Evolutionary conservation across 2,329 filamentous ascomycete genomes (phyloP), one percentile per base, ranked within the genome.

Genomic region (Mycocentrospora acerina): DNA sequence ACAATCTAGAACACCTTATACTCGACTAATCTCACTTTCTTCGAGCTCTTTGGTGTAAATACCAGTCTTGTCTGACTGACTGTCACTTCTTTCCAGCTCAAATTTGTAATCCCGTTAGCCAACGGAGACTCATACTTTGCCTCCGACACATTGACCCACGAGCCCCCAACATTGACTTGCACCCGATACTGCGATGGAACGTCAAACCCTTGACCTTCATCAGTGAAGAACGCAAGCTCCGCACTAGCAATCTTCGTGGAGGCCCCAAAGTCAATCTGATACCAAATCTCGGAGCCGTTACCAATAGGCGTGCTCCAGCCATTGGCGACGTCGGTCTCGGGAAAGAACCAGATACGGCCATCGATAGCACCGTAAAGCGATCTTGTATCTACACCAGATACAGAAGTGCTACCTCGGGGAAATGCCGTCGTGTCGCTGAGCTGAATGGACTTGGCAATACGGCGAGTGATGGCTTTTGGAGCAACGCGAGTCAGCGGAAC

Each of bases 291-390:
- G 1, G 54, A 50, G 5, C 57, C 60, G 13, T 52, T 52, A 0
- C 57, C 59, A 4, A 48, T 36, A 2, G 67, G 55, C 1, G 60
- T 62, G 35, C 64, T 55, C 62, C 67, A 71, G 4, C 68, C 68
- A 36, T 71, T 69, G 2, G 64, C 55, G 1, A 69, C 51, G 17
- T 70, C 65, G 2, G 59, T 38, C 30, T 58, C 42, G 1, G 51
- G 57, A 44, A 64, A 70, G 52, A 71, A 71, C 62, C 62, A 69
- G 12, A 70, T 54, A 6, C 68, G 57, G 3, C 68, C 68, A 34
- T 71, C 68, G 28, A 71, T 69, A 1, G 66, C 54, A 7, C 66
- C 57, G 25, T 71, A 64, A 0, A 70, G 48, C 15, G 53, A 49
- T 8, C 53, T 41, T 0, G 51, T 37, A 14, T 59, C 38, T 7